Evolutionary conservation across 2,329 filamentous ascomycete genomes (phyloP).

Genomic region (Hypomyces perniciosus): DNA sequence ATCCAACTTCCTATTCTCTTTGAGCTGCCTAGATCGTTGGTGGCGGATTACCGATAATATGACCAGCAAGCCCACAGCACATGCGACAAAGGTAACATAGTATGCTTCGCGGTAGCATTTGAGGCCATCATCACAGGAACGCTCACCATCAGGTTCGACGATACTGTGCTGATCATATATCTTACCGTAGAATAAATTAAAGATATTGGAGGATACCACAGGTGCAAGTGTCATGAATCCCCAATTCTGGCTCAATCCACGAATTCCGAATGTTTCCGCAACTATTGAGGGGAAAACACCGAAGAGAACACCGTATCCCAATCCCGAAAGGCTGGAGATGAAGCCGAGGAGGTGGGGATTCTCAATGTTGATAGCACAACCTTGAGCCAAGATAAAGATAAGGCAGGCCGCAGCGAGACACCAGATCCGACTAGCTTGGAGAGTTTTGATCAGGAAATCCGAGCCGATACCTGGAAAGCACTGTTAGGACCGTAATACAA

Average conservation of each 20-base stretch:
- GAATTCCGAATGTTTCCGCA: conserved; percentile 85
- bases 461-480: conserved; percentile 66
- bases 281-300: conserved; percentile 88
- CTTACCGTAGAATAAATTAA: conserved; percentile 83
- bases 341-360: conserved; percentile 72
- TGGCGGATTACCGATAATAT: conserved; percentile 65
- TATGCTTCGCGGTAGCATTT: conserved; percentile 80
- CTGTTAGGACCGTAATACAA: not conserved
- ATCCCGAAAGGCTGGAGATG: conserved; percentile 76
- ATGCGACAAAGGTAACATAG: conserved; percentile 67
- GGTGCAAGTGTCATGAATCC: conserved; percentile 89
- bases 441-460: conserved; percentile 77
- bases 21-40: conserved; percentile 39
- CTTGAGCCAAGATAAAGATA: conserved; percentile 74
- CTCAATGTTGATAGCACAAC: conserved; percentile 66
- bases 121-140: conserved; percentile 70
- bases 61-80: conserved; percentile 60
- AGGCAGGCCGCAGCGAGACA: conserved; percentile 72
- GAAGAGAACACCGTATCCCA: conserved; percentile 90
- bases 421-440: conserved; percentile 82
- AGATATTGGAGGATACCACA: conserved; percentile 81
- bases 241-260: conserved; percentile 91
- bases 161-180: conserved; percentile 78
- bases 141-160: conserved; percentile 60
- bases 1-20: conserved; percentile 20